Evolutionary conservation across 108 stramenopile genomes (phyloP).

Genomic region (Chaetoceros muelleri): DNA sequence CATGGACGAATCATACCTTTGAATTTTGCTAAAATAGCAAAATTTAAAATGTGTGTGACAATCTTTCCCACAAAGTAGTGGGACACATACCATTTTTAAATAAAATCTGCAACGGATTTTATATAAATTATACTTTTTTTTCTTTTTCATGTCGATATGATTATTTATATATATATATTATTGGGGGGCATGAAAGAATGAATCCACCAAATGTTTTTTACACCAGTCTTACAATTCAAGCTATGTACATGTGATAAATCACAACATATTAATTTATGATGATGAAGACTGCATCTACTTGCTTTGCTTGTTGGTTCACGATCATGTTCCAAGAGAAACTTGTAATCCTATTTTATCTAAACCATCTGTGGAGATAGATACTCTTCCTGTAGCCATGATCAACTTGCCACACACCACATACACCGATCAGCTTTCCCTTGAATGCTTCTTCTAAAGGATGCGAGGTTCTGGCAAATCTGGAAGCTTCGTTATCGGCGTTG

Average conservation of each 20-base stretch:
- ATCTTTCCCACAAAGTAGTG: background rate
- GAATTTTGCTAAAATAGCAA: background rate
- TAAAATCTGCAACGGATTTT: background rate
- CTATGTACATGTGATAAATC: constrained; percentile 13
- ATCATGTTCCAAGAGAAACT: background rate
- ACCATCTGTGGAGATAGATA: too few relatives aligned
- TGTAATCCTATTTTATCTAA: too few relatives aligned
- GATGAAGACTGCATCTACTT: constrained; percentile 15
- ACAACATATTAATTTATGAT: constrained; percentile 28
- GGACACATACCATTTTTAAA: background rate
- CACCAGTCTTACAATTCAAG: background rate
- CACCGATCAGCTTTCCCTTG: too few relatives aligned
- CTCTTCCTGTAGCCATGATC: too few relatives aligned
- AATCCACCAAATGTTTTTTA: background rate
- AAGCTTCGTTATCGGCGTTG: too few relatives aligned
- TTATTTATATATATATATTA: too few relatives aligned
- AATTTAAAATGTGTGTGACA: background rate
- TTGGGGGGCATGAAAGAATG: background rate
- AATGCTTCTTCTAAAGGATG: too few relatives aligned
- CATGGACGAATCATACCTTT: too few relatives aligned
- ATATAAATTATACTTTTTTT: background rate
- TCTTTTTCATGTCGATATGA: background rate
- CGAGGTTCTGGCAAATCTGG: too few relatives aligned
- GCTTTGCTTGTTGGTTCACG: constrained; percentile 24
- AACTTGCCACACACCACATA: too few relatives aligned